These are phyloP conservation scores for Neurospora sublineolata DNA, from an alignment of 495 filamentous ascomycete genomes.

Conservation along the genomic window DNA sequence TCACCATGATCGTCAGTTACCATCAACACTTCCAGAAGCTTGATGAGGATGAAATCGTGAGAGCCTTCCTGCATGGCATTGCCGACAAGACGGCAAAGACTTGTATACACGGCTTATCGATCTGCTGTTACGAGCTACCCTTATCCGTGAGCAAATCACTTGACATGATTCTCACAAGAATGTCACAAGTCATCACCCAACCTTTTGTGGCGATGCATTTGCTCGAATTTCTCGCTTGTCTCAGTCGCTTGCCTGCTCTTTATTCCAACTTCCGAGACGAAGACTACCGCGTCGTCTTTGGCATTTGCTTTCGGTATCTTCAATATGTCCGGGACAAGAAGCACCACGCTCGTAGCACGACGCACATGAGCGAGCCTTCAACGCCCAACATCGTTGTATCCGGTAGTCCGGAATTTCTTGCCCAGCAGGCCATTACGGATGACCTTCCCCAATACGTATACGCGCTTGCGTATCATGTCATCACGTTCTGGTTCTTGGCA, in stretches of 20 bases:
- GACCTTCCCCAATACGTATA: conserved; percentile 86
- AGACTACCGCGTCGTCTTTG: conserved; percentile 85
- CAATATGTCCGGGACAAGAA: conserved; percentile 50
- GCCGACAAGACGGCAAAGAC: conserved; percentile 75
- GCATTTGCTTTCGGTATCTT: conserved; percentile 85
- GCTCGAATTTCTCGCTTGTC: conserved; percentile 77
- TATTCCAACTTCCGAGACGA: conserved; percentile 80
- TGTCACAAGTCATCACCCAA: conserved; percentile 92
- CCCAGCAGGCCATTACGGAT: conserved; percentile 33
- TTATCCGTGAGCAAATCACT: conserved; percentile 69
- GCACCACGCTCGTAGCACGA: conserved; percentile 26
- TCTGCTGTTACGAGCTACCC: conserved; percentile 90
- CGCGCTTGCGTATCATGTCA: conserved; percentile 84
- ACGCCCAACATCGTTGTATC: conserved; percentile 21
- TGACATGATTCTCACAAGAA: conserved; percentile 73
- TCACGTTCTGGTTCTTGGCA: conserved; percentile 92
- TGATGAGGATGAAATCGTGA: conserved; percentile 81
- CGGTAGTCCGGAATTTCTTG: conserved; percentile 5
- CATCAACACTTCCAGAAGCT: conserved; percentile 71
- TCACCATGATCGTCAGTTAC: conserved; percentile 79
- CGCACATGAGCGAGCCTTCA: conserved; percentile 19
- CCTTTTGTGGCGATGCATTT: conserved; percentile 85
- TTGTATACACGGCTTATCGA: conserved; percentile 86
- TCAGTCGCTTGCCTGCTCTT: conserved; percentile 74
- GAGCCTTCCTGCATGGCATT: conserved; percentile 70